phyloP scores from a whole-genome alignment of 2,329 filamentous ascomycete species.

The Aspergillus hiratsukae region DNA sequence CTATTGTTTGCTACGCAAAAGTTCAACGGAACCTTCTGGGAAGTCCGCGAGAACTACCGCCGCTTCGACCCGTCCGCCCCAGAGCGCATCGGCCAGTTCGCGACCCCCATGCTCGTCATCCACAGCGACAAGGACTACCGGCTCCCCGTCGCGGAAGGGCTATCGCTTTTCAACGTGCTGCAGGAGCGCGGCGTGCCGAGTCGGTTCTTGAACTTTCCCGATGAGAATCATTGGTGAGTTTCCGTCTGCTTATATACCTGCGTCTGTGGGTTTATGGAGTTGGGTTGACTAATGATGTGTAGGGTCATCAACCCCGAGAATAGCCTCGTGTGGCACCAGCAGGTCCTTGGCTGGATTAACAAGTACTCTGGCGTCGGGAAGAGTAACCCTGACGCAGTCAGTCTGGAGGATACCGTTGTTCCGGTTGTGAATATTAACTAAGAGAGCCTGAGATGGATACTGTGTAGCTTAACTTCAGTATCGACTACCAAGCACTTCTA shows the following conservation, averaged over 20 bases:
- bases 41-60: slow-evolving; percentile 58
- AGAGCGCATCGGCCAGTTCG: slow-evolving; percentile 61
- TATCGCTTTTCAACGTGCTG: slow-evolving; percentile 75
- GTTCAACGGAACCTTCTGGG: slow-evolving; percentile 49
- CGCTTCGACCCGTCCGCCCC: slow-evolving; percentile 62
- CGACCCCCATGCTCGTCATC: slow-evolving; percentile 76
- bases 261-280: no score
- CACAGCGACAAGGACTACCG: slow-evolving; percentile 84
- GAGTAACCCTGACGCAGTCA: slow-evolving; percentile 27
- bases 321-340: slow-evolving; percentile 79
- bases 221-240: slow-evolving; percentile 58
- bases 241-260: no score
- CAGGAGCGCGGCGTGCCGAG: slow-evolving; percentile 70
- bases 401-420: slow-evolving; percentile 28
- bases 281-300: neutral
- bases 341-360: slow-evolving; percentile 71
- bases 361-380: slow-evolving; percentile 40
- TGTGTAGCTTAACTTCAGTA: neutral
- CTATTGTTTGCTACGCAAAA: slow-evolving; percentile 12
- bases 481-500: neutral
- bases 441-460: neutral
- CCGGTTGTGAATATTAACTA: slow-evolving; percentile 30
- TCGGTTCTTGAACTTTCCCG: slow-evolving; percentile 72
- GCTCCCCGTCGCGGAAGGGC: slow-evolving; percentile 73
- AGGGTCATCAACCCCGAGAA: slow-evolving; percentile 85